Conservation (phyloP, 2,329 filamentous ascomycete species). For the Xenoacremonium recifei region DNA sequence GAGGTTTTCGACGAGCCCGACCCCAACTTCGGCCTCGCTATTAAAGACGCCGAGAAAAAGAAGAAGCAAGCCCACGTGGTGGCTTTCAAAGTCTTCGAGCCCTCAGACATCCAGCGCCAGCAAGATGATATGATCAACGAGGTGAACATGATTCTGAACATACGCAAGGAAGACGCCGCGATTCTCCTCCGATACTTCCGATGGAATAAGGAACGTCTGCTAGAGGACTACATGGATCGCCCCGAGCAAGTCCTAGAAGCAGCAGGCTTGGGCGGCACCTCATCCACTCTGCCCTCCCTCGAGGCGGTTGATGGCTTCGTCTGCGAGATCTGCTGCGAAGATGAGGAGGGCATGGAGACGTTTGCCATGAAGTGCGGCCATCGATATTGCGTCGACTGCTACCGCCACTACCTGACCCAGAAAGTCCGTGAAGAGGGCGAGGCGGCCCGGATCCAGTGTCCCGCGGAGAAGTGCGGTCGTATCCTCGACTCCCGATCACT, state of each 20-base stretch:
- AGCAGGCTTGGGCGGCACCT: constrained; percentile 72
- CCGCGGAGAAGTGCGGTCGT: constrained; percentile 79
- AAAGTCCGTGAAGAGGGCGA: constrained; percentile 97
- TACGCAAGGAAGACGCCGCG: constrained; percentile 84
- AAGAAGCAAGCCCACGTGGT: constrained; percentile 78
- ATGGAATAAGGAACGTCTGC: constrained; percentile 95
- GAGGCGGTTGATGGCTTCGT: constrained; percentile 73
- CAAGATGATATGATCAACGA: constrained; percentile 86
- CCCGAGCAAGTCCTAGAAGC: constrained; percentile 77
- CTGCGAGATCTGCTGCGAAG: constrained; percentile 97
- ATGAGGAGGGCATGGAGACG: constrained; percentile 70
- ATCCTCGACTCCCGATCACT: constrained; percentile 91
- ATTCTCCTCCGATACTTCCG: constrained; percentile 86
- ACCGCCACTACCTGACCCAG: constrained; percentile 83
- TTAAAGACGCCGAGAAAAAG: constrained; percentile 69
- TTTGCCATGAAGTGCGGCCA: constrained; percentile 96
- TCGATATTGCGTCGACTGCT: constrained; percentile 90
- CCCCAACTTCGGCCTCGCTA: constrained; percentile 49
- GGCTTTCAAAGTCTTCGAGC: constrained; percentile 77
- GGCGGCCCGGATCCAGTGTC: constrained; percentile 91
- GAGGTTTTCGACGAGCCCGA: constrained; percentile 59
- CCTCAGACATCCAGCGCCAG: constrained; percentile 77
- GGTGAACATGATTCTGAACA: constrained; percentile 86
- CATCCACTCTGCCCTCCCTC: constrained; percentile 63
- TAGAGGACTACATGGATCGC: constrained; percentile 95